Conservation (phyloP, 306 rosid species). For the Cucumis cinereus region DNA sequence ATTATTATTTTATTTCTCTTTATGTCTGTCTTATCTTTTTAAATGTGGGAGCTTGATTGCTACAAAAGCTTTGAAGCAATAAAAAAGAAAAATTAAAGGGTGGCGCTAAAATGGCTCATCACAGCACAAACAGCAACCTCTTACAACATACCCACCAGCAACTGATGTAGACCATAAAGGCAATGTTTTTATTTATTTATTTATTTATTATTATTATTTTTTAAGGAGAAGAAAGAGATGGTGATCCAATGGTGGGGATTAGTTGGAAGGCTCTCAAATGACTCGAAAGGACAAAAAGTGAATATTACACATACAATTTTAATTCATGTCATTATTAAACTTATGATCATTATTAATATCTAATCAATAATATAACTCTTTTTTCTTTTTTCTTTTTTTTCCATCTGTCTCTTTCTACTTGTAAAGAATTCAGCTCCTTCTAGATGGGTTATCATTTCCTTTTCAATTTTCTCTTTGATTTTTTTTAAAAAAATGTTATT, state of each 20-base stretch:
- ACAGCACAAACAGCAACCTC: conserved; percentile 32
- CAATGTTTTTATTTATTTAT: neutral
- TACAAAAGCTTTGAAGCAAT: conserved; percentile 48
- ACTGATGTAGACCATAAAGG: conserved; percentile 45
- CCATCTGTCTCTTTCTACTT: neutral
- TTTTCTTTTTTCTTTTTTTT: neutral
- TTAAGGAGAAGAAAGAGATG: neutral
- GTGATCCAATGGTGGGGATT: conserved; percentile 25
- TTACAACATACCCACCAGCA: conserved; percentile 49
- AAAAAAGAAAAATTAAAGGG: conserved; percentile 19
- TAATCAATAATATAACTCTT: neutral
- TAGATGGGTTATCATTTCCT: neutral
- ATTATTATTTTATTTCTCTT: neutral
- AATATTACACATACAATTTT: neutral
- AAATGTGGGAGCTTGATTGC: conserved; percentile 64
- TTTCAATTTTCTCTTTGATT: neutral
- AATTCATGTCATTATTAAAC: neutral
- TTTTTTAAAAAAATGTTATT: neutral
- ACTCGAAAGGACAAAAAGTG: conserved; percentile 15
- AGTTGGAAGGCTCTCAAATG: conserved; percentile 15
- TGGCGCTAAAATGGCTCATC: conserved; percentile 58
- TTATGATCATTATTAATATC: conserved; percentile 4
- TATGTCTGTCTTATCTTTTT: conserved; percentile 38
- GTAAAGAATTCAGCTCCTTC: neutral
- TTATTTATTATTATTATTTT: neutral